Base-by-base conservation (phyloP, 139 green algal genomes). In the Gonium pectorale region DNA sequence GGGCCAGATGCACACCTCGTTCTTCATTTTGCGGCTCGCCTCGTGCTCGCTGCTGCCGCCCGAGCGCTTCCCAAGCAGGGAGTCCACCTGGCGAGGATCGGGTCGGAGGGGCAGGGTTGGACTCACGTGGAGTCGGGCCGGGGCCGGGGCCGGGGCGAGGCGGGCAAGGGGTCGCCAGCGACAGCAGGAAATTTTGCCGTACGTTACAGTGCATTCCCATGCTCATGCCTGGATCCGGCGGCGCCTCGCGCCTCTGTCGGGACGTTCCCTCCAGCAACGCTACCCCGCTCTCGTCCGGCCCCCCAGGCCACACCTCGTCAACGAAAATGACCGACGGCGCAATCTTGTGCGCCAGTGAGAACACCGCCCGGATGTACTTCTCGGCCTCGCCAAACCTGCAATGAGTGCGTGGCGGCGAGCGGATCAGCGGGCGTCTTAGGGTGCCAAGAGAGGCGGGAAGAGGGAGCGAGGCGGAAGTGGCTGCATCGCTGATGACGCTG, bases 1-100 rank as follows among this genome's bases (percentile, higher is more conserved):
- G 7, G 63, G 29, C 21, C 9, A 70, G 9, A 44, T 35, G 21
- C 69, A 1, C 56, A 81, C 56, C 74, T 81, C 93, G 80, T 92
- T 96, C 84, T 96, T 96, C 62, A 96, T 92, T 79, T 94, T 95
- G 38, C 92, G 86, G 83, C 94, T 92, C 8, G 93, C 93, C 78
- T 94, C 91, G 85, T 96, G 93, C 86, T 96, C 93, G 29, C 26
- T 68, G 46, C 66, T 62, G 49, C 9, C 31, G 26, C 64, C 79
- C n/a, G 54, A 67, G 64, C 79, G 64, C 64, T 77, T 66, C 4
- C 64, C 64, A 22, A 66, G 64, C 46, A 75, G 46, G 11, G 64
- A 67, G 15, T 77, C 64, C 77, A 89, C 49, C 31, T 83, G 73
- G n/a, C n/a, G n/a, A n/a, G n/a, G n/a, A n/a, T 87, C 87, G 56